phyloP scores from a whole-genome alignment of 768 basidiomycete species.

The Mycena maculata region DNA sequence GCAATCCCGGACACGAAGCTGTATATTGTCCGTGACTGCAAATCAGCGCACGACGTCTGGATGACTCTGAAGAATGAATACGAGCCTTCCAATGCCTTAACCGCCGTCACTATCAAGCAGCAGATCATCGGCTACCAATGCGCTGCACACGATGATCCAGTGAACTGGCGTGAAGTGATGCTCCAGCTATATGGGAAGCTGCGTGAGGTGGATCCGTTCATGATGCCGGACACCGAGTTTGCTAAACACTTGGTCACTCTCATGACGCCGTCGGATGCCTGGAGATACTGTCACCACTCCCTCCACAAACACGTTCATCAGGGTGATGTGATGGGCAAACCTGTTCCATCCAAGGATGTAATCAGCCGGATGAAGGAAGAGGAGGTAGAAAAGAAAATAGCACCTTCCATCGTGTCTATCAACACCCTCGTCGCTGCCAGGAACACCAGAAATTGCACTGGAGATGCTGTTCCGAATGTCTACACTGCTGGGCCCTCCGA shows the following conservation, averaged over 20 bases:
- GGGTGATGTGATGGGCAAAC: too few species aligned
- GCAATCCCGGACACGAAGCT: constrained; percentile 25
- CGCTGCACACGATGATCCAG: constrained; percentile 5
- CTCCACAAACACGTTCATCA: constrained; percentile 6
- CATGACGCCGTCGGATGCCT: neutral
- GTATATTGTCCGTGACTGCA: constrained; percentile 24
- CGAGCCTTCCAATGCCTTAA: constrained; percentile 20
- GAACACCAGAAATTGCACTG: too few species aligned
- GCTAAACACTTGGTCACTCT: constrained; percentile 22
- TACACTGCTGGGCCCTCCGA: too few species aligned
- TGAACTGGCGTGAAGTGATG: constrained; percentile 13
- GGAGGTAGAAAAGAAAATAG: too few species aligned
- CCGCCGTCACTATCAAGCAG: constrained; percentile 11
- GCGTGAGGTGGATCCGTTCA: neutral
- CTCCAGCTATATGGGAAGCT: constrained; percentile 19
- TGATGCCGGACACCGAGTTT: constrained; percentile 28
- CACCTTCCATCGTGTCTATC: too few species aligned
- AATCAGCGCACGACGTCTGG: constrained; percentile 21
- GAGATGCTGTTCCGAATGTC: too few species aligned
- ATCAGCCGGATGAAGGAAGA: too few species aligned
- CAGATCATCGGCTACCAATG: constrained; percentile 4
- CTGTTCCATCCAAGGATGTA: too few species aligned
- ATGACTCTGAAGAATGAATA: constrained; percentile 24
- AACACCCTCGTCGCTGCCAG: too few species aligned
- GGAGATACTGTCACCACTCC: neutral